phyloP scores from a whole-genome alignment of 2,329 filamentous ascomycete genomes.

The Pyrenochaeta sp. region DNA sequence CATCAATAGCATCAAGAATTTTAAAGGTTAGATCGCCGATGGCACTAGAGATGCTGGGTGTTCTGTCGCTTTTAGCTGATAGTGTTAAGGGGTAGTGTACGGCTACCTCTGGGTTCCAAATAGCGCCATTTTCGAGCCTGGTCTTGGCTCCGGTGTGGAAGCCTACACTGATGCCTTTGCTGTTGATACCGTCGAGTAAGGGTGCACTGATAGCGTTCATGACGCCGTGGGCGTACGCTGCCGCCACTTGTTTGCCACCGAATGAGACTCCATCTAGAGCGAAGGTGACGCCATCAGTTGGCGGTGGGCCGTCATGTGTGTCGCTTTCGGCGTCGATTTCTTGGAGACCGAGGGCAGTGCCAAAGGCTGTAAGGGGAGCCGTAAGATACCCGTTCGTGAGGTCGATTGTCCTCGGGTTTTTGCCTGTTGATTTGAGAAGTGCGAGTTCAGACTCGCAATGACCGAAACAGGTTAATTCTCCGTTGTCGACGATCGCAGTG shows the following conservation, averaged over 20 bases:
- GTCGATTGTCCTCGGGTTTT: constrained; percentile 50
- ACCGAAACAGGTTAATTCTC: constrained; percentile 66
- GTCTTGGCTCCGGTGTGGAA: constrained; percentile 49
- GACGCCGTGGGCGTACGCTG: constrained; percentile 50
- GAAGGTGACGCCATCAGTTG: constrained; percentile 65
- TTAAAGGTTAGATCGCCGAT: constrained; percentile 63
- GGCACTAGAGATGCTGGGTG: constrained; percentile 56
- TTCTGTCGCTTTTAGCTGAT: constrained; percentile 55
- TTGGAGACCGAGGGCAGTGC: constrained; percentile 67
- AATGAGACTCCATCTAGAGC: constrained; percentile 59
- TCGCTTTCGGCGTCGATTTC: constrained; percentile 67
- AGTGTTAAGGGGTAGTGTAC: constrained; percentile 62
- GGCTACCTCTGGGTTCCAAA: constrained; percentile 51
- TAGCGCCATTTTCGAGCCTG: constrained; percentile 40
- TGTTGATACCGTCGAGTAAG: constrained; percentile 34
- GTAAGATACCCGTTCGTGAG: constrained; percentile 69
- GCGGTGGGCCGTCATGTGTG: constrained; percentile 57
- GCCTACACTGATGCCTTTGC: constrained; percentile 49
- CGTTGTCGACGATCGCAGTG: constrained; percentile 58
- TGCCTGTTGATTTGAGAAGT: constrained; percentile 48
- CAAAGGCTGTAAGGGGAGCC: constrained; percentile 68
- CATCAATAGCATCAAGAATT: constrained; percentile 61
- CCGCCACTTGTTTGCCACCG: constrained; percentile 50
- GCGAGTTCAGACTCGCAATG: constrained; percentile 58
- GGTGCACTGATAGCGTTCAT: constrained; percentile 52